Base-by-base conservation (phyloP, 371 early-diverging fungal genomes). In the Mortierella sp. region DNA sequence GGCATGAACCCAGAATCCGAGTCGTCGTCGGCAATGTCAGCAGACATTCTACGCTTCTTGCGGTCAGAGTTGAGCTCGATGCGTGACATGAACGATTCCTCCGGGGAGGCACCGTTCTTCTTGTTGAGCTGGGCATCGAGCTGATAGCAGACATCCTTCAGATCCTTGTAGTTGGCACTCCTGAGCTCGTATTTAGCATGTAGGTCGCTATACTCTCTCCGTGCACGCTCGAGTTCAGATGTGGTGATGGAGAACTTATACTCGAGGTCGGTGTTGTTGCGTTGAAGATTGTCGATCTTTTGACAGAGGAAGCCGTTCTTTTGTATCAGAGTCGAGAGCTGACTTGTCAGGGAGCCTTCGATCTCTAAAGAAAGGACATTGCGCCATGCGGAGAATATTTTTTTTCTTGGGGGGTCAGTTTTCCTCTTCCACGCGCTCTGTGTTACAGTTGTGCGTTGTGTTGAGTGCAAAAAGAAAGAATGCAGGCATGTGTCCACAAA, bases 281-380 rank as follows among this genome's bases (percentile, higher is more conserved):
- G 77, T 48, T 82, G 83, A 14, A 82, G 78, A 47, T 64, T 77
- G 22, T 82, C 83, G 31, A 82, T 82, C 70, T 82, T 82, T 82
- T 82, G 83, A 64, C 83, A 82, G 50, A 82, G 78, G 45, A 82
- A 82, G 5, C 83, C 83, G 37, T 82, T 82, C 73, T 82, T 82
- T 44, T 82, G 77, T 50, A 82, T 75, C 24, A 82, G 69, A 1
- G 83, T 77, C 11, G 83, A 78, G n/a, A 82, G 73, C 48, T 82
- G 83, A 24, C 74, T 72, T 10, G 83, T 82, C 31, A 82, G 53
- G 11, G 83, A 82, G 26, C 71, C 50, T 44, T 82, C 83, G 64
- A 82, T 82, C 53, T 82, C 83, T 82, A 26, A 34, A 2, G 43
- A 19, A 26, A 29, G 4, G 19, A 29, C 34, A 47, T 53, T 10